phyloP scores from a whole-genome alignment of 306 rosid species.

The Gastrolobium villosum region DNA sequence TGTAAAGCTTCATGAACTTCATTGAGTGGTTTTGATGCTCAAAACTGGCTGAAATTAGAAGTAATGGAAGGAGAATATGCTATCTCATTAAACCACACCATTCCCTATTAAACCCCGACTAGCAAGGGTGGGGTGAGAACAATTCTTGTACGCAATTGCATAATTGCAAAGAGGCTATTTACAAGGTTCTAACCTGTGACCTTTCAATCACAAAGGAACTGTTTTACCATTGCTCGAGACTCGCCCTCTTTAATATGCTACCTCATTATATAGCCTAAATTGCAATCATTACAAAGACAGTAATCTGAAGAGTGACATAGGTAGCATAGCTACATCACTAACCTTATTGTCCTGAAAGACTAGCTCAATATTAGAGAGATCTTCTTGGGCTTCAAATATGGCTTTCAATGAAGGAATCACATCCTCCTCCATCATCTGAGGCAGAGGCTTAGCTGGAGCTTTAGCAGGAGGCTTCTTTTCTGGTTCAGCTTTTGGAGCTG shows the following conservation, averaged over 20 bases:
- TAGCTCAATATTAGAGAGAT: conserved; percentile 73
- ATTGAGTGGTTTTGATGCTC: not conserved
- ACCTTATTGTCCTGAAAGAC: conserved; percentile 80
- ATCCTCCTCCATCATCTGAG: conserved; percentile 93
- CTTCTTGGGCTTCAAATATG: conserved; percentile 75
- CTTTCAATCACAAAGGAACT: no score
- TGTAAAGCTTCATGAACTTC: not conserved
- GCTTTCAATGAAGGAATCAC: conserved; percentile 83
- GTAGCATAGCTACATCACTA: conserved; percentile 31
- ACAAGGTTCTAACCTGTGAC: no score
- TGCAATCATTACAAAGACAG: not conserved
- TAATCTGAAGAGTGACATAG: conserved; percentile 6
- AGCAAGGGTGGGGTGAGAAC: no score
- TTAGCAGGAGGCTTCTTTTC: conserved; percentile 82
- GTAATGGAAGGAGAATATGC: not conserved
- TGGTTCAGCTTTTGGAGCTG: conserved; percentile 63
- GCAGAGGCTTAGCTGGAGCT: conserved; percentile 75
- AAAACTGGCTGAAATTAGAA: not conserved
- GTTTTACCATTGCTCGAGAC: no score
- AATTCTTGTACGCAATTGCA: no score
- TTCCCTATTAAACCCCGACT: no score
- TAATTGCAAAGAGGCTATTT: no score
- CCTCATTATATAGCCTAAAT: not conserved
- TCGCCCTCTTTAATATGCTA: no score
- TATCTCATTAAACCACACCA: not conserved